Base-by-base conservation (phyloP, 1,139 yeast species). In the Suhomyces anneliseae region DNA sequence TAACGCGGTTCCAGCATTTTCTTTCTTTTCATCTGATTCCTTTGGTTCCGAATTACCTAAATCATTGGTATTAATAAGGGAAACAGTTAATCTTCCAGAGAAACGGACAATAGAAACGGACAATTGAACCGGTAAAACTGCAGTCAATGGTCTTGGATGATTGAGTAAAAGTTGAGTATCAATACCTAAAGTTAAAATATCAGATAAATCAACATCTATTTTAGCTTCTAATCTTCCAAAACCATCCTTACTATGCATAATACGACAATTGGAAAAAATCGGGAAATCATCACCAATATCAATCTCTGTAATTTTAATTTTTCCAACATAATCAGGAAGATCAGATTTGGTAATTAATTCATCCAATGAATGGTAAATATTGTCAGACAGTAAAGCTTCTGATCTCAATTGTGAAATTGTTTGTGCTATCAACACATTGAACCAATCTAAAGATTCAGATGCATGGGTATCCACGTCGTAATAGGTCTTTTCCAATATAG, bases 221-320 rank as follows among this genome's bases (percentile, higher is more conserved):
- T 87, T 90, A 0, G 97, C 97, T 62, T 93, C 97, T 40, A 87
- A 64, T 48, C 88, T 74, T 11, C 83, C 83, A 1, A 67, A 55
- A 12, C 68, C 69, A 43, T 81, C 75, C n/a, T 62, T 60, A 48
- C 70, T 78, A 53, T 85, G 85, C 51, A 77, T 78, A 27, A 95
- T 88, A 42, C 96, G 79, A 67, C 99, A 93, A 63, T 95, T 93
- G 50, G 96, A 87, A 62, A 93, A 88, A 42, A 93, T 89, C 1
- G 99, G 99, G 61, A 85, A 95, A 64, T 92, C 97, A 61, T 90
- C 90, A 35, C 99, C 99, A 49, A 93, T 85, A 60, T 92, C 95
- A 31, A 93, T 81, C 58, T 92, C 98, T 1, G 95, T 88, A 43
- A 95, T 82, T 51, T 78, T 79, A 39, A 93, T 85, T 27, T 79